Percentiles rank a stretch among this genome's conserved stretches.
phyloP scores from a whole-genome alignment of 2,329 filamentous ascomycete species.

The Trichoderma semiorbis region DNA sequence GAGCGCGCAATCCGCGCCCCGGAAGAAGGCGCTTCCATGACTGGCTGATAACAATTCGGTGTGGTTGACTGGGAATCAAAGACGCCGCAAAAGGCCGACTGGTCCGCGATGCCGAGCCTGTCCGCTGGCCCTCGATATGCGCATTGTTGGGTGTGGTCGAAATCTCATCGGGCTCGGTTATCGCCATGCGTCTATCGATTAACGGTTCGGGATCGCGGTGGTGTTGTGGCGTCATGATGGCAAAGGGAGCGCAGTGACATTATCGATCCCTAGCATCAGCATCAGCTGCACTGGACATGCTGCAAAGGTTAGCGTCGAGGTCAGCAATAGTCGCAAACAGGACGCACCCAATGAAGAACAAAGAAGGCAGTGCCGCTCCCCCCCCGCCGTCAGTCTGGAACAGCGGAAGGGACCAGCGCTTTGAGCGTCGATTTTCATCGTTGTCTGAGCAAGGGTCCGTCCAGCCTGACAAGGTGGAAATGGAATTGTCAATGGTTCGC shows the following conservation, averaged over 20 bases:
- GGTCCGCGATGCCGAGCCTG: not conserved
- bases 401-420: not conserved
- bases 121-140: not conserved
- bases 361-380: not conserved
- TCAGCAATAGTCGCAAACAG: not conserved
- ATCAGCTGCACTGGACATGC: not conserved
- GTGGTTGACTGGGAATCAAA: not conserved
- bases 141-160: not conserved
- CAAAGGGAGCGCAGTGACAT: not conserved
- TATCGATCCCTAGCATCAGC: not conserved
- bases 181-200: not conserved
- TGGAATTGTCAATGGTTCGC: not conserved
- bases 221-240: not conserved
- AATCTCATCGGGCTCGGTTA: not conserved
- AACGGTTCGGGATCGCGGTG: not conserved
- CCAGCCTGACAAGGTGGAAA: not conserved
- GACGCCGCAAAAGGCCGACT: not conserved
- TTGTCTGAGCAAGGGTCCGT: not conserved
- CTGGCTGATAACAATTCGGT: not conserved
- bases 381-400: not conserved
- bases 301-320: not conserved
- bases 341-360: not conserved
- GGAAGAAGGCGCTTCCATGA: constrained; percentile 8
- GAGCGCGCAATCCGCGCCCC: not conserved
- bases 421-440: constrained; percentile 5